Evolutionary conservation across 2,329 filamentous ascomycete genomes (phyloP), one percentile per base, ranked within the genome.

Genomic region (Scedosporium apiospermum): DNA sequence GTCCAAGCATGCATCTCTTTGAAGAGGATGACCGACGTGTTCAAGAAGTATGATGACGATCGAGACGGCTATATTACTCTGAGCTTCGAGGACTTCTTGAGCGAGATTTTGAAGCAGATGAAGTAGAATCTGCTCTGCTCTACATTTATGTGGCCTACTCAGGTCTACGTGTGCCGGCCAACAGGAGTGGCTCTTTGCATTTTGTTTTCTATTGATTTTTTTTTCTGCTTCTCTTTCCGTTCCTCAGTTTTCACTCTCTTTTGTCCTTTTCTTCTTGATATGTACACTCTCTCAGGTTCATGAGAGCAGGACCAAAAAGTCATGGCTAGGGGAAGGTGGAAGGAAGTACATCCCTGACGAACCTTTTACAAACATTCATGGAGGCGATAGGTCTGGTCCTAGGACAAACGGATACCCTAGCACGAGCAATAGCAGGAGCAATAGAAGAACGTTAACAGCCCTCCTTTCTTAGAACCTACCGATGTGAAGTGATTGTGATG

Each of bases 1-100:
- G 95, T 99, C 65, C 95, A 99, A 80, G 91, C 91, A 61, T 98
- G 95, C 75, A 98, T 99, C 72, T 92, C 87, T 69, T 80, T 99
- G 70, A 97, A 98, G 83, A 85, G 95, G 69, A 98, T 99, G 93
- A 99, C 95, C 64, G 95, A 99, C 75, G 92, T 96, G 30, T 99
- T 99, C 75, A 99, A 99, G 82, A 93, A 93, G 76, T 99, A 98
- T 74, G 95, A 99, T 69, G 90, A 96, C 70, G 95, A 99, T 75
- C 85, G 95, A 51, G 95, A 98, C 76, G 95, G 95, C 1, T 98
- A 93, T 73, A 90, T 93, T 68, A 93, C 88, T 3, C 76, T 93
- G 62, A 90, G 88, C 72, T 93, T 93, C 69, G 89, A 92, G 77
- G 88, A 92, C 69, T 92, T 92, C 73, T 76, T 92, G 71, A 87